Percentiles rank a stretch among this genome's conserved stretches.
phyloP scores from a whole-genome alignment of 345 rosid genomes.

The Rhizophora mangle region DNA sequence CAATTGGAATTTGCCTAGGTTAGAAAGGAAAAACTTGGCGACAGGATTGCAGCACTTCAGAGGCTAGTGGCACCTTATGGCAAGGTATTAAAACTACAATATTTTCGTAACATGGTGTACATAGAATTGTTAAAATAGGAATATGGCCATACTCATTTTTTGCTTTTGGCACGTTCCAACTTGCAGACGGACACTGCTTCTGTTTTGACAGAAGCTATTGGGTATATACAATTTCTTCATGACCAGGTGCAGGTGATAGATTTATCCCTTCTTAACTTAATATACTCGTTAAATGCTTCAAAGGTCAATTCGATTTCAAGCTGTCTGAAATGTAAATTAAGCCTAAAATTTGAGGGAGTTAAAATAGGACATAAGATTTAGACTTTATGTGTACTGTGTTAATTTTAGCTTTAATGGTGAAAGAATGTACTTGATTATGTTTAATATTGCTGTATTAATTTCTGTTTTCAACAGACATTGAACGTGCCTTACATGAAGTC shows the following conservation, averaged over 20 bases:
- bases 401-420: too few relatives aligned
- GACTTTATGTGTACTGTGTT: background rate
- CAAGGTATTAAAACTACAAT: conserved; percentile 31
- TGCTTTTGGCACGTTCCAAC: background rate
- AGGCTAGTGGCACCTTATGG: conserved; percentile 75
- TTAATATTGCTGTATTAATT: background rate
- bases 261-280: background rate
- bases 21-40: conserved; percentile 61
- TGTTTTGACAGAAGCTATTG: conserved; percentile 62
- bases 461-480: conserved; percentile 27
- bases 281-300: background rate
- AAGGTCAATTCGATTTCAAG: background rate
- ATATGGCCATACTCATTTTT: background rate
- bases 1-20: conserved; percentile 19
- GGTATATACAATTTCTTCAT: conserved; percentile 63
- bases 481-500: conserved; percentile 39
- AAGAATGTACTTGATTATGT: background rate
- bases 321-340: background rate
- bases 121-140: conserved; percentile 6
- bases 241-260: conserved; percentile 54
- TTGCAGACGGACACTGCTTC: conserved; percentile 72
- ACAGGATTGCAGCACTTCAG: conserved; percentile 64
- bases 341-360: background rate
- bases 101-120: background rate
- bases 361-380: background rate